phyloP scores from a whole-genome alignment of 345 rosid species.

The Draba incana region DNA sequence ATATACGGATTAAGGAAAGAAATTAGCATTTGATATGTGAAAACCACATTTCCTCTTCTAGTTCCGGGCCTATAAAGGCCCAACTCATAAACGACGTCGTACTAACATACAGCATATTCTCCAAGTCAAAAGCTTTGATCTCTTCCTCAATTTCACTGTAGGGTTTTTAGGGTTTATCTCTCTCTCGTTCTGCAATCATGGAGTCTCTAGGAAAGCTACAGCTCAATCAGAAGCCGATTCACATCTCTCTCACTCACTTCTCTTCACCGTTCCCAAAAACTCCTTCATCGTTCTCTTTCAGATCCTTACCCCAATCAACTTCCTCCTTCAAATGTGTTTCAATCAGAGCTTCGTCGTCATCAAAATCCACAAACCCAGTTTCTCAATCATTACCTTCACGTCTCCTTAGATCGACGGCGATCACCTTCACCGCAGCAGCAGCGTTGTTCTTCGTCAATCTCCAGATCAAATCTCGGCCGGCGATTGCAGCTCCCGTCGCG shows the following conservation, averaged over 20 bases:
- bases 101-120: neutral
- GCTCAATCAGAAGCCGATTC: slow-evolving; percentile 48
- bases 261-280: slow-evolving; percentile 48
- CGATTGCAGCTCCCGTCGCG: slow-evolving; percentile 56
- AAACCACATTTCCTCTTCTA: neutral
- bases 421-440: slow-evolving; percentile 68
- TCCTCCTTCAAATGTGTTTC: slow-evolving; percentile 45
- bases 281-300: slow-evolving; percentile 45
- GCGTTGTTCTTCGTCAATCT: slow-evolving; percentile 58
- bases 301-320: slow-evolving; percentile 33
- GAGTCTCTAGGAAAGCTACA: slow-evolving; percentile 57
- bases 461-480: slow-evolving; percentile 44
- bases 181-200: slow-evolving; percentile 46
- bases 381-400: slow-evolving; percentile 41
- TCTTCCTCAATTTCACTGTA: slow-evolving; percentile 32
- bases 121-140: slow-evolving; percentile 20
- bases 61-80: neutral
- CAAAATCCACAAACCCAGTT: slow-evolving; percentile 30
- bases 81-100: slow-evolving; percentile 24
- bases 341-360: slow-evolving; percentile 49
- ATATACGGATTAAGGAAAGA: too few species aligned
- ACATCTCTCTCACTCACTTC: slow-evolving; percentile 50
- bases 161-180: slow-evolving; percentile 38
- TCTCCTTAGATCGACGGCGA: slow-evolving; percentile 55
- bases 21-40: too few species aligned